Evolutionary conservation across 192 early-diverging fungal species (phyloP), one percentile per base, ranked within the genome.

Genomic region (Pilaira anomala): DNA sequence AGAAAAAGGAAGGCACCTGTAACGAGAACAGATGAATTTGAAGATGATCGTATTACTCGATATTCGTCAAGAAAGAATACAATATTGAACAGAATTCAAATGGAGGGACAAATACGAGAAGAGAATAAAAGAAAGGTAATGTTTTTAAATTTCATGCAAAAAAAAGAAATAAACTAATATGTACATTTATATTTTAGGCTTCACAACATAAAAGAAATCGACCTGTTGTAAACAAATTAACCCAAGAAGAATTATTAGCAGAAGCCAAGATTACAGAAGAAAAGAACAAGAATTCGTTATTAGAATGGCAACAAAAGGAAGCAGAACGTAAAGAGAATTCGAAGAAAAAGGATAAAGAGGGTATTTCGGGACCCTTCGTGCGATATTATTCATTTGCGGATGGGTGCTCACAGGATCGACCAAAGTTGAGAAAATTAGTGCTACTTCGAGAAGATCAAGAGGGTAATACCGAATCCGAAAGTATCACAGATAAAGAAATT

Each of bases 221-320:
- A 59, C 67, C 65, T 7, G 53, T 64, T 7, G 66, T 68, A 13
- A 58, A 63, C 11, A 75, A 68, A 48, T 66, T 76, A 58, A 84
- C 80, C 0, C 82, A 84, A 58, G 78, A 84, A 36, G 82, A 84
- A 39, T 46, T 84, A 7, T 55, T 84, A 48, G 72, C 66, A 42
- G 78, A 84, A 48, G 82, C 82, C 1, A 75, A 68, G 19, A 78
- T 80, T 51, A 84, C 80, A 0, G 82, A 84, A 49, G 67, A 74
- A 46, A 62, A 73, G 53, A 84, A 84, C 67, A 44, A 72, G 44
- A 73, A 76, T 3, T 81, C 80, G 0, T 33, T 84, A 18, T 60
- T 76, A 48, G 69, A 76, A 19, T 84, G 77, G 75, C 76, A 81
- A 49, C 66, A 73, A 44, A 79, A 70, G 62, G 82, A 84, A 45